phyloP scores from a whole-genome alignment of 768 basidiomycete species.

The Cyathus striatus region DNA sequence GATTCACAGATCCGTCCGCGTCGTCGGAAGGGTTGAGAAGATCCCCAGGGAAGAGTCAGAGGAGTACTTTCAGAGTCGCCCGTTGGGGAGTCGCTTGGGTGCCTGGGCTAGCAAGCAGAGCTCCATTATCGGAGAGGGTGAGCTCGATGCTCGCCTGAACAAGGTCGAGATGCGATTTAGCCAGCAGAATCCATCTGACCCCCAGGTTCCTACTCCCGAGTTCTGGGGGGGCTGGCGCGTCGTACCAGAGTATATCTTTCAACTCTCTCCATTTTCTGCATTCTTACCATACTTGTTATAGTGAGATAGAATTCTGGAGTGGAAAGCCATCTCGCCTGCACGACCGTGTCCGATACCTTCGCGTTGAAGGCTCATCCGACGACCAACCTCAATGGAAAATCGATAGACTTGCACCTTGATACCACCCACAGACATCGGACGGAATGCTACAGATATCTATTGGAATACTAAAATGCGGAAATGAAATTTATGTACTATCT shows the following conservation, averaged over 20 bases:
- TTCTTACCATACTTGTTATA: constrained; percentile 23
- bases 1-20: constrained; percentile 72
- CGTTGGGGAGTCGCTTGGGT: constrained; percentile 79
- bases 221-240: constrained; percentile 98
- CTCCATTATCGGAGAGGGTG: constrained; percentile 66
- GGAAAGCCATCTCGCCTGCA: constrained; percentile 94
- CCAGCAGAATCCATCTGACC: constrained; percentile 32
- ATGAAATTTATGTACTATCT: neutral
- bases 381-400: constrained; percentile 66
- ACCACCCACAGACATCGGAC: neutral
- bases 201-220: constrained; percentile 70
- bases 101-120: constrained; percentile 96
- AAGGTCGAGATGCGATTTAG: constrained; percentile 55
- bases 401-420: constrained; percentile 72
- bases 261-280: neutral
- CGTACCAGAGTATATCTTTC: constrained; percentile 68
- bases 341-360: constrained; percentile 79
- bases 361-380: constrained; percentile 40
- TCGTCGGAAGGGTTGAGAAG: constrained; percentile 83
- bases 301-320: constrained; percentile 97
- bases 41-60: constrained; percentile 67
- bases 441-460: neutral
- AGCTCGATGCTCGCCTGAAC: constrained; percentile 57
- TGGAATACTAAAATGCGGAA: neutral
- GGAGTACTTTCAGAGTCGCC: constrained; percentile 79